Evolutionary conservation across 78 protist genomes (phyloP), one percentile per base, ranked within the genome.

Genomic region (Dictyostelium brefeldianum): DNA sequence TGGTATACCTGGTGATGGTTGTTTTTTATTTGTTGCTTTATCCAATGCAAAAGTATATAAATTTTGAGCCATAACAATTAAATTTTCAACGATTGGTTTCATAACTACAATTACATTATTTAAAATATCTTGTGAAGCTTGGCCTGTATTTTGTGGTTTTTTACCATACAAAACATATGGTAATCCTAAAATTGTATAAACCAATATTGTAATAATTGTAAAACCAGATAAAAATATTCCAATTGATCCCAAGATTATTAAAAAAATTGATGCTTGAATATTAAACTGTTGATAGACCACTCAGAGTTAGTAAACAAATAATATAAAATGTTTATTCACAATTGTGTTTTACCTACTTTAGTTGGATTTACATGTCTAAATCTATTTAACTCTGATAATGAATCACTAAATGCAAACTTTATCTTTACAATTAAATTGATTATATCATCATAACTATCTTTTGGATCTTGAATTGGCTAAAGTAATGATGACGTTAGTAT

Each of bases 221-320:
- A 48, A 87, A 31, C 93, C 93, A 51, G 93, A 87, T 31, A 87
- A 27, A 15, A 47, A 70, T 27, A 27, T 22, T 27, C 84, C 84
- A 20, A 87, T 18, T 50, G 20, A 57, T 27, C 78, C 93, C 5
- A 87, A 29, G 10, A 87, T 48, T n/a, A 51, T 11, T 20, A 73
- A 87, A 29, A 87, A 64, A 50, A 87, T 29, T 9, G 79, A 18
- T 11, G 59, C 31, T 65, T 87, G 93, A 65, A 77, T 62, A 64
- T 75, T 75, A 78, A 87, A 87, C 92, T 85, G 75, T 15, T 2
- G 4, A 69, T 64, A 14, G 9, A 48, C 2, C 2, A 36, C n/a
- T n/a, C n/a, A n/a, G n/a, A n/a, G n/a, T 48, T 22, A 22, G 15
- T 1, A 2, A 10, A 59, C 18, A 7, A 59, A 22, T 0, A 59